Percentiles rank a stretch among this genome's conserved stretches.
Evolutionary conservation across 306 rosid species (phyloP).

Genomic region (Begonia peltatifolia): DNA sequence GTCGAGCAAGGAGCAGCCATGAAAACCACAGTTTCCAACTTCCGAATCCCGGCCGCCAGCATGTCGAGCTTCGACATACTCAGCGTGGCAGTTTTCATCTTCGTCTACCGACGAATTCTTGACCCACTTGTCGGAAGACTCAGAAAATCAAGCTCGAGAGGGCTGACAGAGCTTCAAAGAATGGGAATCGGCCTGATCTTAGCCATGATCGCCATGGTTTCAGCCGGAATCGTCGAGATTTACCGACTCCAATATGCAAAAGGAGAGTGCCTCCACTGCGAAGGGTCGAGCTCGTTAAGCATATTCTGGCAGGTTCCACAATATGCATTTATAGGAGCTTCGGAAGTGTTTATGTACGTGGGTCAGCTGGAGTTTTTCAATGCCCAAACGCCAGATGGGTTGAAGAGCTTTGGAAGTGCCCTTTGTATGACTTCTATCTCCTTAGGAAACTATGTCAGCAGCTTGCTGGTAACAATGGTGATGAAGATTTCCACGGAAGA

Average conservation of each 20-base stretch:
- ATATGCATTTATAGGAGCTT: slow-evolving; percentile 87
- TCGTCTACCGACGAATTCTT: slow-evolving; percentile 69
- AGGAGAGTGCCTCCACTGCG: slow-evolving; percentile 43
- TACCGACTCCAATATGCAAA: slow-evolving; percentile 70
- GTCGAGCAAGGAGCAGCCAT: slow-evolving; percentile 99
- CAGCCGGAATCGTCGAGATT: slow-evolving; percentile 88
- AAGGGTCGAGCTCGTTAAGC: slow-evolving; percentile 67
- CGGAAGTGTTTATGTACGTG: slow-evolving; percentile 97
- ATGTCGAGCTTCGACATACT: slow-evolving; percentile 96
- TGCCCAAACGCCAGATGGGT: slow-evolving; percentile 93
- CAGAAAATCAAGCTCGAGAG: slow-evolving; percentile 46
- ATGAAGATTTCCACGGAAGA: slow-evolving; percentile 90
- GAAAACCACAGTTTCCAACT: slow-evolving; percentile 60
- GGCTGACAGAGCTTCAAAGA: slow-evolving; percentile 88
- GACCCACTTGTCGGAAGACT: slow-evolving; percentile 67
- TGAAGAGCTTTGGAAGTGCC: slow-evolving; percentile 97
- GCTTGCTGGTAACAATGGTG: slow-evolving; percentile 78
- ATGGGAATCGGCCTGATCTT: slow-evolving; percentile 95
- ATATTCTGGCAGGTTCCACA: slow-evolving; percentile 98
- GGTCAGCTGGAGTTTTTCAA: slow-evolving; percentile 96
- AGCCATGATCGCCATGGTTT: slow-evolving; percentile 88
- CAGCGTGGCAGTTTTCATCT: slow-evolving; percentile 82
- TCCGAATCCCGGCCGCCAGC: slow-evolving; percentile 86
- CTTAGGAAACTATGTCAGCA: slow-evolving; percentile 90
- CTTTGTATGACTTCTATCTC: slow-evolving; percentile 95